phyloP scores from a whole-genome alignment of 306 rosid genomes.

The Alnus glutinosa region DNA sequence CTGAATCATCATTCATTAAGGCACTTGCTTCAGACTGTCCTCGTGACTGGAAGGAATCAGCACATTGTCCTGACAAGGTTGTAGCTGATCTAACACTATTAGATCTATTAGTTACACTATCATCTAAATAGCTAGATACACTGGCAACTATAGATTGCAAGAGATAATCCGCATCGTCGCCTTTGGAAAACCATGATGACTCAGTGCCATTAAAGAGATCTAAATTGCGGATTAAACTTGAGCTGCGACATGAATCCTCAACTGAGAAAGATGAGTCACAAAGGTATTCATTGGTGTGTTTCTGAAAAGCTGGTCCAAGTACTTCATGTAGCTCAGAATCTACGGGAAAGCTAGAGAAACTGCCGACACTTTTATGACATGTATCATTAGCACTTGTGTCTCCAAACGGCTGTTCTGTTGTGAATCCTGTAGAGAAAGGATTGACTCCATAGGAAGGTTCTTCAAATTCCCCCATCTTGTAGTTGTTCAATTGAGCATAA shows the following conservation, averaged over 20 bases:
- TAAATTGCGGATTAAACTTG: slow-evolving; percentile 34
- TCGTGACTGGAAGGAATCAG: slow-evolving; percentile 38
- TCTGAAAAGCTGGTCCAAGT: slow-evolving; percentile 46
- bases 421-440: slow-evolving; percentile 31
- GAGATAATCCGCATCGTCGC: slow-evolving; percentile 39
- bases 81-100: slow-evolving; percentile 32
- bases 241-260: slow-evolving; percentile 38
- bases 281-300: slow-evolving; percentile 32
- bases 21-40: slow-evolving; percentile 41
- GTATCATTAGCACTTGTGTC: slow-evolving; percentile 25
- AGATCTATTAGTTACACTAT: slow-evolving; percentile 38
- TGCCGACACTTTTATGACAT: slow-evolving; percentile 21
- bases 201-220: slow-evolving; percentile 31
- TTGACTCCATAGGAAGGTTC: slow-evolving; percentile 32
- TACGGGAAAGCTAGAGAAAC: slow-evolving; percentile 42
- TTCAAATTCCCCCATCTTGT: slow-evolving; percentile 39
- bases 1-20: slow-evolving; percentile 22
- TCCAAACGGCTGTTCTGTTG: slow-evolving; percentile 35
- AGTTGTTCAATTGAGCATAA: slow-evolving; percentile 33
- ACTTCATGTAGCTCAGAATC: slow-evolving; percentile 62
- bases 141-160: slow-evolving; percentile 45
- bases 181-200: slow-evolving; percentile 30
- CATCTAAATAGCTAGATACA: slow-evolving; percentile 42
- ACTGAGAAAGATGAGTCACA: slow-evolving; percentile 27
- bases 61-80: slow-evolving; percentile 27